These are phyloP conservation scores for Blechomonas ayalai DNA, from an alignment of 208 protist species.

Conservation along the genomic window DNA sequence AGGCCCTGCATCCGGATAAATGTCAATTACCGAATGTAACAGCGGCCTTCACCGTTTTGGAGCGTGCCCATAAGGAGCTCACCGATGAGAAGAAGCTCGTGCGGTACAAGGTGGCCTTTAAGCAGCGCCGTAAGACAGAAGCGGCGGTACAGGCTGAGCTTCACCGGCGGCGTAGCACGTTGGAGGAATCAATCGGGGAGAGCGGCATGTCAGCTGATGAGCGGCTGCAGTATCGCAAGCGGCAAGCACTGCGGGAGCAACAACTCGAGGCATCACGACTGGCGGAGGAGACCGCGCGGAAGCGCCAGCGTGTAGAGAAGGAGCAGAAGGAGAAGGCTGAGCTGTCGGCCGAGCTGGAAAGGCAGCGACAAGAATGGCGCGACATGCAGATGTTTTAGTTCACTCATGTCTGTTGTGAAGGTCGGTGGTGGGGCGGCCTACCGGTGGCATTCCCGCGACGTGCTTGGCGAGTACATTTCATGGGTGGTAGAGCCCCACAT, in stretches of 20 bases:
- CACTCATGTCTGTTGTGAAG: too few species aligned
- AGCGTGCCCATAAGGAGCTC: slow-evolving; percentile 78
- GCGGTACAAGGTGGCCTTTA: slow-evolving; percentile 52
- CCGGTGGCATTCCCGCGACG: too few species aligned
- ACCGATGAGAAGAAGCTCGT: slow-evolving; percentile 53
- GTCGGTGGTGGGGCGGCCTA: too few species aligned
- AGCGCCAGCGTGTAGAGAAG: slow-evolving; percentile 41
- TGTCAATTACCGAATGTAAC: slow-evolving; percentile 67
- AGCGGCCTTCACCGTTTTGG: slow-evolving; percentile 70
- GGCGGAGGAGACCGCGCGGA: slow-evolving; percentile 64
- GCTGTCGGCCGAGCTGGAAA: slow-evolving; percentile 57
- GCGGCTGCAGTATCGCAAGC: slow-evolving; percentile 32
- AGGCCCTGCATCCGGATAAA: slow-evolving; percentile 87
- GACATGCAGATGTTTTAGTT: slow-evolving; percentile 63
- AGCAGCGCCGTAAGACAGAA: slow-evolving; percentile 52
- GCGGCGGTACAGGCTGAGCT: slow-evolving; percentile 19
- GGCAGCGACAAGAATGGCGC: slow-evolving; percentile 73
- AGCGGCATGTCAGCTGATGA: slow-evolving; percentile 38
- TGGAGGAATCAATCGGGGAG: neutral
- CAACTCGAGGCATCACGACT: slow-evolving; percentile 69
- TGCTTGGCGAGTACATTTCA: too few species aligned
- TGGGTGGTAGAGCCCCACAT: too few species aligned
- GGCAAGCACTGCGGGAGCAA: slow-evolving; percentile 49
- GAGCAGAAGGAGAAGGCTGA: slow-evolving; percentile 43
- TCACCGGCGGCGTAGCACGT: neutral